phyloP scores from a whole-genome alignment of 192 early-diverging fungal species.

The Geosiphon pyriformis region DNA sequence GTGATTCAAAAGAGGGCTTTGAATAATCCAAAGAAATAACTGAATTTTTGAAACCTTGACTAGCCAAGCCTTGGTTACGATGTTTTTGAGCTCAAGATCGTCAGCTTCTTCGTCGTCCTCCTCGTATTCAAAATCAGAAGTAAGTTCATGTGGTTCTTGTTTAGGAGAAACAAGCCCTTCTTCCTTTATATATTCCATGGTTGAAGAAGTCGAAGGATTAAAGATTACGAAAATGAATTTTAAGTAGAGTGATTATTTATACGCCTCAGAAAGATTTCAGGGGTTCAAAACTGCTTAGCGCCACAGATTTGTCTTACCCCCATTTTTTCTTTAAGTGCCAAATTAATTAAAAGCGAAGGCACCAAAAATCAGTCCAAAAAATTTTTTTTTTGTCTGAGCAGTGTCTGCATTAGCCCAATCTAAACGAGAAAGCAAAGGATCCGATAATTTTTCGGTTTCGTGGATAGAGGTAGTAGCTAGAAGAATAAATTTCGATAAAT shows the following conservation, averaged over 20 bases:
- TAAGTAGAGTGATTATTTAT: too few species aligned
- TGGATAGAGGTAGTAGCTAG: neutral
- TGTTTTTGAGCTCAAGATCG: conserved; percentile 58
- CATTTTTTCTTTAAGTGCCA: too few species aligned
- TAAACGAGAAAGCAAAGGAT: neutral
- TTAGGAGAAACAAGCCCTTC: too few species aligned
- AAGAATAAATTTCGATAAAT: neutral
- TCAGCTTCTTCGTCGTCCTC: conserved; percentile 66
- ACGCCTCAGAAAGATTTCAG: neutral
- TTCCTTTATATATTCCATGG: too few species aligned
- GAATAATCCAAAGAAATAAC: neutral
- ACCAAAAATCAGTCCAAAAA: neutral
- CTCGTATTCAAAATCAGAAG: too few species aligned
- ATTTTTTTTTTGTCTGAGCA: neutral
- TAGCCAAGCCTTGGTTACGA: conserved; percentile 80
- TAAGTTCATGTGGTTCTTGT: too few species aligned
- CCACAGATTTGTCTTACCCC: neutral
- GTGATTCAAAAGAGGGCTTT: neutral
- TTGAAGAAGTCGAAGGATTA: too few species aligned
- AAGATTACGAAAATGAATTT: too few species aligned
- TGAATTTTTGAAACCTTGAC: conserved; percentile 59
- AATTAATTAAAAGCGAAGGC: too few species aligned
- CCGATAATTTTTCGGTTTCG: neutral
- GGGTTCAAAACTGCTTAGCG: neutral
- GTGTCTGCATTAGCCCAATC: neutral